Evolutionary conservation across 768 basidiomycete genomes (phyloP).

Genomic region (Amanita rubescens): DNA sequence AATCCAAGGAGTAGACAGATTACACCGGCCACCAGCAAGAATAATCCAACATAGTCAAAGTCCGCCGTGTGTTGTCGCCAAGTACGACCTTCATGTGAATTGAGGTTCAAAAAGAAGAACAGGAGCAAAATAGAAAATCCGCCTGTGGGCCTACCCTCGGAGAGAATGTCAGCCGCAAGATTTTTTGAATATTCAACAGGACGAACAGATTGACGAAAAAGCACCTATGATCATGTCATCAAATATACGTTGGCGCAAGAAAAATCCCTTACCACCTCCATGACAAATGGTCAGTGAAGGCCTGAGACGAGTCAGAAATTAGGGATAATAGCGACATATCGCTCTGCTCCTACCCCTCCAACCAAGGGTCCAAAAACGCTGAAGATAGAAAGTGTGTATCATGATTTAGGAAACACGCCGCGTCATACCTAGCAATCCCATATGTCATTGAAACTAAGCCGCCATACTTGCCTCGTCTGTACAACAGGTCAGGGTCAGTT

Average conservation of each 20-base stretch:
- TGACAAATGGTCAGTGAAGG: conserved; percentile 62
- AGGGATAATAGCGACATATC: neutral
- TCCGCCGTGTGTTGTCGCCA: conserved; percentile 51
- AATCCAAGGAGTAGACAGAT: conserved; percentile 66
- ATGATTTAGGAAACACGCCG: neutral
- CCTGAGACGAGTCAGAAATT: conserved; percentile 31
- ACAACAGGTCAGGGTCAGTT: conserved; percentile 3
- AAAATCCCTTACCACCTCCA: conserved; percentile 64
- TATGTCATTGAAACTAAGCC: conserved; percentile 72
- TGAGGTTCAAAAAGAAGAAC: conserved; percentile 74
- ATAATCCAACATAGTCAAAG: conserved; percentile 68
- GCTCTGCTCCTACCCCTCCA: conserved; percentile 58
- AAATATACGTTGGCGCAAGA: neutral
- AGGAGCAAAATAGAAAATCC: conserved; percentile 54
- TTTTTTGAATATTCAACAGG: neutral
- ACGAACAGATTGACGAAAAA: conserved; percentile 71
- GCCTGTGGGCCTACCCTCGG: conserved; percentile 53
- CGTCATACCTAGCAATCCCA: conserved; percentile 48
- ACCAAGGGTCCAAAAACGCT: conserved; percentile 73
- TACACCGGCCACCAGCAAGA: conserved; percentile 55
- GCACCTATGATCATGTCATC: conserved; percentile 37
- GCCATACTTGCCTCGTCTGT: conserved; percentile 69
- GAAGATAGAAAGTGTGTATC: conserved; percentile 1
- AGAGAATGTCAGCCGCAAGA: neutral
- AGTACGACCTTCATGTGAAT: conserved; percentile 57